phyloP scores from a whole-genome alignment of 2,329 filamentous ascomycete species.

The Fusarium sp. region DNA sequence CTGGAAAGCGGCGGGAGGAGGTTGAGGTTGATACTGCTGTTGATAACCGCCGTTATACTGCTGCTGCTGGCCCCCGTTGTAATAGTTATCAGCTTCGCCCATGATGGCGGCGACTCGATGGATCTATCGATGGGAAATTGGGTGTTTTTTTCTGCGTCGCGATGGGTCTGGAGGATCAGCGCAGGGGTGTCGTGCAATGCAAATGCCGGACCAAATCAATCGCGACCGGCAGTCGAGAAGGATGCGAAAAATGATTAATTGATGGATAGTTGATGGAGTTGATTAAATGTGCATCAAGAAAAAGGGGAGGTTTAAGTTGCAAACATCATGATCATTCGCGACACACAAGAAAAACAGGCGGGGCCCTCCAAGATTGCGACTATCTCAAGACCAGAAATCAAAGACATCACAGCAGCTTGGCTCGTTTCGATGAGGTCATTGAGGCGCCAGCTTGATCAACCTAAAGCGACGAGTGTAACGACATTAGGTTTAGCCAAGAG shows the following conservation, averaged over 20 bases:
- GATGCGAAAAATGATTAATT: neutral
- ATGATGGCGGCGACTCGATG: slow-evolving; percentile 41
- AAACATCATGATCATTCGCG: slow-evolving; percentile 5
- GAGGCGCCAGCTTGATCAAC: slow-evolving; percentile 25
- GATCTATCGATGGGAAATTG: slow-evolving; percentile 1
- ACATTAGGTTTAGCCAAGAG: slow-evolving; percentile 3
- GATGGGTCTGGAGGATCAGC: slow-evolving; percentile 30
- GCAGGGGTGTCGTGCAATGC: slow-evolving; percentile 19
- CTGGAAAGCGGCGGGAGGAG: slow-evolving; percentile 32
- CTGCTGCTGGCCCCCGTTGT: slow-evolving; percentile 42
- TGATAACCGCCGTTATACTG: slow-evolving; percentile 43
- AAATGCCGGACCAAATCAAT: slow-evolving; percentile 12
- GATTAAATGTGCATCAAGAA: neutral
- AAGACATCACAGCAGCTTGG: slow-evolving; percentile 40
- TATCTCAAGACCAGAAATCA: slow-evolving; percentile 17
- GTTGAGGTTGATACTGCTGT: slow-evolving; percentile 46
- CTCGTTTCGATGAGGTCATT: slow-evolving; percentile 34
- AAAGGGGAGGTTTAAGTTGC: neutral
- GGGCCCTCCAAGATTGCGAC: slow-evolving; percentile 33
- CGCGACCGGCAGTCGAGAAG: neutral
- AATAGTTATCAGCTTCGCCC: slow-evolving; percentile 53
- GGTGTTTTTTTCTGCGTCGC: neutral
- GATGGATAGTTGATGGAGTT: neutral
- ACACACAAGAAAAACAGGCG: slow-evolving; percentile 16
- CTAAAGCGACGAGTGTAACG: slow-evolving; percentile 19